A percentile compares a stretch with the other conserved stretches of the same genome.
Evolutionary conservation across 352 stramenopile genomes (phyloP).

Genomic region (Elongisporangium undulatum): DNA sequence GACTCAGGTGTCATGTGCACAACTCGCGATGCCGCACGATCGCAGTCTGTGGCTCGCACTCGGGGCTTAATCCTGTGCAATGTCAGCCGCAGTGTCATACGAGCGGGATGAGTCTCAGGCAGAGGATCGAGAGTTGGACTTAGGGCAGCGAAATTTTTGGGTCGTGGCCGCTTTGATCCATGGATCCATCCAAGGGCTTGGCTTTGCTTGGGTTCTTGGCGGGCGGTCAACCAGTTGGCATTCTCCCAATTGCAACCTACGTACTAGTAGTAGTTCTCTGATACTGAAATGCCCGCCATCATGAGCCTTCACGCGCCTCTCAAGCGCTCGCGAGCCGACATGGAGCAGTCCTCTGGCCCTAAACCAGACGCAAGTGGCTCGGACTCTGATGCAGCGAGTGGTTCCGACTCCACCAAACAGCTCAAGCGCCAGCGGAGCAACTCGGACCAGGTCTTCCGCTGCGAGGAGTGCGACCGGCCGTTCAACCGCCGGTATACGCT

Average conservation of each 20-base stretch:
- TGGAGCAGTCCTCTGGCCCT: background rate
- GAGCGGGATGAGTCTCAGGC: background rate
- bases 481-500: conserved; percentile 73
- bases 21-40: background rate
- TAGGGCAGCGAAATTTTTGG: background rate
- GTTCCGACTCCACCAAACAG: background rate
- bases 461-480: conserved; percentile 23
- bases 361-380: background rate
- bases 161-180: background rate
- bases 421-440: background rate
- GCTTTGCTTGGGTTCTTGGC: background rate
- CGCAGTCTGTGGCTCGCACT: background rate
- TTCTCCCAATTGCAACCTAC: background rate
- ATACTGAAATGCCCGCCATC: background rate
- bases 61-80: background rate
- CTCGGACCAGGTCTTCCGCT: background rate
- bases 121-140: background rate
- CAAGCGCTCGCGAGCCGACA: background rate
- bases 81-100: background rate
- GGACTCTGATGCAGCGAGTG: background rate
- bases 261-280: background rate
- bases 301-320: background rate
- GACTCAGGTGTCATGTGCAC: background rate
- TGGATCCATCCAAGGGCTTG: too few species aligned
- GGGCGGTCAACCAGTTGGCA: background rate